Base-by-base conservation (phyloP, 352 stramenopile genomes). In the Albugo candida region DNA sequence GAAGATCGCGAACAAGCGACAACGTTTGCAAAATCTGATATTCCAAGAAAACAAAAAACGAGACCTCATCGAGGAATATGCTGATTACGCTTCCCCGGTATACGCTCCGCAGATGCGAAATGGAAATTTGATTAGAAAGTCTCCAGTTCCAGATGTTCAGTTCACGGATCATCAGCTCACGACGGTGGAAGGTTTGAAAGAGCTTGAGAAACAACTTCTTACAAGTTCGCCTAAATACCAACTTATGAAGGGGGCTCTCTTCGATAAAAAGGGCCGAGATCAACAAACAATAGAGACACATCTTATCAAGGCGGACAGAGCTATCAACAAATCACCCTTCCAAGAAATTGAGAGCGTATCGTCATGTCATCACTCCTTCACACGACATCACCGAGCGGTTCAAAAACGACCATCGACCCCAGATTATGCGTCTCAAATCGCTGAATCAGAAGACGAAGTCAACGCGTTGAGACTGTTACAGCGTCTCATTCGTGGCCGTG, bases 31-130 rank as follows among this genome's bases (percentile, higher is more conserved):
- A 40, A 54, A 58, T 6, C 3, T 31, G 8, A 3, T 31, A 3
- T 10, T 10, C 24, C 24, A 31, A 8, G 24, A 8, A 31, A 54
- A 51, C 2, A 44, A 59, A 31, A 72, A 62, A 44, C 69, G 82
- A 37, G 85, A 95, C 53, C 91, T 96, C 51, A 92, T 96, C 45
- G 55, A 50, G 13, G 83, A 94, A 45, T 96, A 95, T 57, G 60
- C 60, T 11, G 68, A 91, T 56, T 93, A 83, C 51, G 55, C 58
- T 13, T 94, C 79, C 5, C 61, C 60, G 20, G 78, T 94, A 41
- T 96, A 96, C 49, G 86, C 85, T 27, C 73, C 76, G 2, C 47
- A 71, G 20, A 81, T 69, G 2, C 71, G 76, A 11, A 53, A 55
- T 27, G 76, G 76, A 31, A 75, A 64, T 21, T 40, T 65, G 12